Conservation (phyloP, 2,329 filamentous ascomycete species). For the Huntiella decipiens region DNA sequence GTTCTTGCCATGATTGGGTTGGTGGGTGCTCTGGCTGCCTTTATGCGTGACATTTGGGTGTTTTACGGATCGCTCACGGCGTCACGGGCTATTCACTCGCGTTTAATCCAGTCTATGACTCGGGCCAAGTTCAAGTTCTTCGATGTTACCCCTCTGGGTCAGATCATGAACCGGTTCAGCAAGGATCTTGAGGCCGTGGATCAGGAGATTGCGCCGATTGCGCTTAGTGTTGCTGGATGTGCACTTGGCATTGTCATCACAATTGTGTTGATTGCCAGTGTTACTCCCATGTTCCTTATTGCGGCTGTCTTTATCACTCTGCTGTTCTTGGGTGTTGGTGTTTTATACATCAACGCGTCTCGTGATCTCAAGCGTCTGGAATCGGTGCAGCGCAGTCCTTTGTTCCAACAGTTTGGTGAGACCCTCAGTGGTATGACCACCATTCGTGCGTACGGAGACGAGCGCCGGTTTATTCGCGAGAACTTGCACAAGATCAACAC, state of each 20-base stretch:
- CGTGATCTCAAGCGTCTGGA: constrained; percentile 88
- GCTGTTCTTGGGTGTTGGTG: constrained; percentile 65
- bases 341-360: constrained; percentile 82
- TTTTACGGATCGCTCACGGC: constrained; percentile 85
- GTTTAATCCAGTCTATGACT: constrained; percentile 59
- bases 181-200: constrained; percentile 92
- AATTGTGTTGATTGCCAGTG: constrained; percentile 64
- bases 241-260: constrained; percentile 58
- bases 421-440: constrained; percentile 89
- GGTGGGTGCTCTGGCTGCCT: constrained; percentile 59
- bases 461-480: constrained; percentile 80
- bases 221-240: constrained; percentile 55
- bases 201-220: constrained; percentile 84
- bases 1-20: constrained; percentile 68
- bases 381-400: constrained; percentile 77
- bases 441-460: constrained; percentile 89
- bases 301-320: constrained; percentile 69
- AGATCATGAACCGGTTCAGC: constrained; percentile 96
- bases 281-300: constrained; percentile 81
- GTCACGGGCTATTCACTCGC: constrained; percentile 65
- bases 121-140: constrained; percentile 96
- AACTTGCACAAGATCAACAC: constrained; percentile 78
- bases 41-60: constrained; percentile 68
- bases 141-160: constrained; percentile 83
- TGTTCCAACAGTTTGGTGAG: constrained; percentile 97